These are phyloP conservation scores for Clarireedia hainanense DNA, from an alignment of 2,329 filamentous ascomycete species.

Conservation along the genomic window DNA sequence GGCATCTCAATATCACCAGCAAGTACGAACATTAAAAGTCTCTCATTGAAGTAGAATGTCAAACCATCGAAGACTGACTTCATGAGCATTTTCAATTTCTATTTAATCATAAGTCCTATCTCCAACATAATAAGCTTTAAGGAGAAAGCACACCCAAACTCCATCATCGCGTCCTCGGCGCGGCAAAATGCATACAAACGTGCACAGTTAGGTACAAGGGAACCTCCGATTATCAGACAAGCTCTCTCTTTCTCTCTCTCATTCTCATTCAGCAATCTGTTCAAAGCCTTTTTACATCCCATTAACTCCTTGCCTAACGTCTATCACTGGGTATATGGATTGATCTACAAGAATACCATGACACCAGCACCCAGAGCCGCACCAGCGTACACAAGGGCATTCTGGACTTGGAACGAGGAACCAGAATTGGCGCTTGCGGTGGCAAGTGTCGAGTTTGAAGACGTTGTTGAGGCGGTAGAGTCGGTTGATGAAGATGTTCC, in stretches of 20 bases:
- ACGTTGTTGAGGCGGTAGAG: background rate
- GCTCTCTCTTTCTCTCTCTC: no score
- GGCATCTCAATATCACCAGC: no score
- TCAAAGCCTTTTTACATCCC: background rate
- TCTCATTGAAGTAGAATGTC: no score
- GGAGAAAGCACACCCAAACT: background rate
- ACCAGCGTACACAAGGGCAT: background rate
- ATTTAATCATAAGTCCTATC: background rate
- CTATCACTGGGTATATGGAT: background rate
- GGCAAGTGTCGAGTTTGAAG: constrained; percentile 4
- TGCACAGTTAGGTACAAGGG: background rate
- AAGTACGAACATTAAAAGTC: no score
- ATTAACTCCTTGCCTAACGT: background rate
- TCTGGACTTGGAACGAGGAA: background rate
- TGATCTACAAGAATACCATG: background rate
- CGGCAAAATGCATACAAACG: constrained; percentile 2
- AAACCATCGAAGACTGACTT: no score
- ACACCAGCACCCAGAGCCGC: background rate
- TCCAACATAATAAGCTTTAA: background rate
- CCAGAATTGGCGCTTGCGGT: background rate
- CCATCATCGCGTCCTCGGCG: constrained; percentile 2
- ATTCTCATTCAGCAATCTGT: background rate
- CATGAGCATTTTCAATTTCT: background rate
- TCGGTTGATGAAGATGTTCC: background rate
- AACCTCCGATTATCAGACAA: background rate